A percentile compares a stretch with the other conserved stretches of the same genome.
Evolutionary conservation across 2,329 filamentous ascomycete species (phyloP).

Genomic region (Colletotrichum musicola): DNA sequence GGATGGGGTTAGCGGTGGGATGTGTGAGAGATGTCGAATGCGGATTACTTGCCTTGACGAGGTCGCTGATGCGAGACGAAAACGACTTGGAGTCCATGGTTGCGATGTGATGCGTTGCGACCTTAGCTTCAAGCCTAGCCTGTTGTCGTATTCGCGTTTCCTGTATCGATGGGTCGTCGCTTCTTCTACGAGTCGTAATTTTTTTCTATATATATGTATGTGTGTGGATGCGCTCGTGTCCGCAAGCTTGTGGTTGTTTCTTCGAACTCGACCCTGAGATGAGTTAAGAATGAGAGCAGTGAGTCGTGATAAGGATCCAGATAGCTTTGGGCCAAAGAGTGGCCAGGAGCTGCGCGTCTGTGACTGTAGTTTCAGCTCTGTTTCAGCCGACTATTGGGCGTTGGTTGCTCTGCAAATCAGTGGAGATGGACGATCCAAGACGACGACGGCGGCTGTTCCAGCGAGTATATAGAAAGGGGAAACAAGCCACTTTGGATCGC

Average conservation of each 20-base stretch:
- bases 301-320: too few relatives aligned
- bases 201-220: background rate
- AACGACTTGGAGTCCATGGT: conserved; percentile 38
- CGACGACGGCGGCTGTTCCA: background rate
- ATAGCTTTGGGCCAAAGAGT: background rate
- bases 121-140: background rate
- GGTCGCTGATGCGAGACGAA: conserved; percentile 38
- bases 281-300: too few relatives aligned
- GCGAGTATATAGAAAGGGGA: conserved; percentile 4
- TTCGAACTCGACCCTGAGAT: background rate
- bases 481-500: background rate
- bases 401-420: conserved; percentile 18
- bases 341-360: conserved; percentile 18
- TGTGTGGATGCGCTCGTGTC: background rate
- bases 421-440: conserved; percentile 7
- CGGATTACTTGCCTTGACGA: conserved; percentile 33
- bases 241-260: background rate
- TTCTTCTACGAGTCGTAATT: background rate
- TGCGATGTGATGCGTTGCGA: background rate
- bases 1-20: conserved; percentile 4
- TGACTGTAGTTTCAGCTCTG: conserved; percentile 32
- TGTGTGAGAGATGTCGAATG: background rate
- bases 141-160: conserved; percentile 11
- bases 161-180: background rate
- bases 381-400: conserved; percentile 30